phyloP scores from a whole-genome alignment of 129 eudicot genomes.

The Helianthus tuberosus region DNA sequence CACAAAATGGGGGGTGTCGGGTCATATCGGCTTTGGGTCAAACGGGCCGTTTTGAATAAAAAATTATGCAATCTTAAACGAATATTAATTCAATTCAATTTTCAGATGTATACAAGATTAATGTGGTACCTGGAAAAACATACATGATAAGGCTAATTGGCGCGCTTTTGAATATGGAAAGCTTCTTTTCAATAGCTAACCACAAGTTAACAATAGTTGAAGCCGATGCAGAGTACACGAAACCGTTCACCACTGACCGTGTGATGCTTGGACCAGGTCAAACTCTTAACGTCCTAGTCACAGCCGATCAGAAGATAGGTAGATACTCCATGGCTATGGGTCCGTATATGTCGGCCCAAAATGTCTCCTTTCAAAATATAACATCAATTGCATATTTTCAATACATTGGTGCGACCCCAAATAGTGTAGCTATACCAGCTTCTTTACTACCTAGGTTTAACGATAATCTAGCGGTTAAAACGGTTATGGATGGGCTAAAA shows the following conservation, averaged over 20 bases:
- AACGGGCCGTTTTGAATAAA: neutral
- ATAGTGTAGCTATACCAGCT: conserved; percentile 46
- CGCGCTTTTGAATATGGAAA: conserved; percentile 64
- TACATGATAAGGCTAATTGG: conserved; percentile 67
- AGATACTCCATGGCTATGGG: conserved; percentile 78
- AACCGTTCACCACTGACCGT: conserved; percentile 54
- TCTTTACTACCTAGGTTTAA: conserved; percentile 58
- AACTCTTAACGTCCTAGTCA: conserved; percentile 66
- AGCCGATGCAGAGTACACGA: conserved; percentile 77
- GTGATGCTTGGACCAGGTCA: conserved; percentile 87
- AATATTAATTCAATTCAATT: neutral
- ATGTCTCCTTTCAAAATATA: conserved; percentile 59
- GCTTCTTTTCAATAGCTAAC: conserved; percentile 75
- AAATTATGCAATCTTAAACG: no score
- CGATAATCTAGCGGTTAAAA: conserved; percentile 59
- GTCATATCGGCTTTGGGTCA: no score
- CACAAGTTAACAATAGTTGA: conserved; percentile 73
- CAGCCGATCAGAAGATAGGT: conserved; percentile 67
- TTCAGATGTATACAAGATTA: conserved; percentile 63
- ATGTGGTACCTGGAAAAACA: conserved; percentile 65
- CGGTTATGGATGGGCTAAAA: conserved; percentile 66
- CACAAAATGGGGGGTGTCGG: no score
- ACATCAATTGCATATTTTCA: conserved; percentile 62
- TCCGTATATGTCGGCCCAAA: conserved; percentile 68
- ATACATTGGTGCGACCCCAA: conserved; percentile 52